Conservation (phyloP, 805 yeast species). For the Saitoella complicata region DNA sequence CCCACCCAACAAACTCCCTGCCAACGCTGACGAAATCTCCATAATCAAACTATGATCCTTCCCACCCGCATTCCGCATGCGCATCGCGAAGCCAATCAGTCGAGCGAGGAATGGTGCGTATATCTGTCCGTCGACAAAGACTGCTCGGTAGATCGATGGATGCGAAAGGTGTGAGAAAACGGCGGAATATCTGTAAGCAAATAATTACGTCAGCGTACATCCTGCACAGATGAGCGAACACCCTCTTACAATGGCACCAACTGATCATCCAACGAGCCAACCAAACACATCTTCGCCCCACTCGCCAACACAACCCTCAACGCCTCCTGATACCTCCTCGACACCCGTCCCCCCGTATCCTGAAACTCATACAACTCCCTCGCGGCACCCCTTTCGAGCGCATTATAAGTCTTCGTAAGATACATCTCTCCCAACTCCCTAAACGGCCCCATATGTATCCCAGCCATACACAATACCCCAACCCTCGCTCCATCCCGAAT, state of each 20-base stretch:
- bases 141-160: constrained; percentile 80
- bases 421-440: constrained; percentile 75
- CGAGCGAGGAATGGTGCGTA: constrained; percentile 64
- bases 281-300: constrained; percentile 62
- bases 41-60: constrained; percentile 75
- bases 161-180: constrained; percentile 67
- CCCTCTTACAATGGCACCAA: constrained; percentile 49
- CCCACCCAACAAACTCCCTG: constrained; percentile 87
- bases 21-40: constrained; percentile 62
- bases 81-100: constrained; percentile 57
- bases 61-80: constrained; percentile 56
- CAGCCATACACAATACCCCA: constrained; percentile 86
- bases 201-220: no score
- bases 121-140: constrained; percentile 64
- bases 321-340: constrained; percentile 52
- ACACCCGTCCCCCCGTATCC: constrained; percentile 52
- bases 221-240: no score
- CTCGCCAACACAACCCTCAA: constrained; percentile 45
- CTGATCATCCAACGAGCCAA: constrained; percentile 88
- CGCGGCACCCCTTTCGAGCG: constrained; percentile 77
- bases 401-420: constrained; percentile 73
- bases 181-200: constrained; percentile 41
- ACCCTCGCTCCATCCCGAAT: constrained; percentile 27
- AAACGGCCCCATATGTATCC: constrained; percentile 85
- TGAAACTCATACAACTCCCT: constrained; percentile 80